Evolutionary conservation across 306 rosid species (phyloP).

Genomic region (Senna siamea): DNA sequence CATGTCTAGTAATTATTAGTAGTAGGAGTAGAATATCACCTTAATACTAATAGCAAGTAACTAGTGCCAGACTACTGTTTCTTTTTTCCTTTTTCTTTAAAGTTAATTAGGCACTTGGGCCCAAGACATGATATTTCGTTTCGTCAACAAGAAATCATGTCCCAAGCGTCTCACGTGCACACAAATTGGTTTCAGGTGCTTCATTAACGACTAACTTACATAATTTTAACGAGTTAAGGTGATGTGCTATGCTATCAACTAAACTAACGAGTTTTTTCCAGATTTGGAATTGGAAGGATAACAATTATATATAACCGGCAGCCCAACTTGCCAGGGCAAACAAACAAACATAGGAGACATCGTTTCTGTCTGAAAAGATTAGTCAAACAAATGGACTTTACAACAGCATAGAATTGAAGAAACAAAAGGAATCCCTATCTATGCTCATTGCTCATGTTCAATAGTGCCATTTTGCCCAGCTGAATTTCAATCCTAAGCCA

Average conservation of each 20-base stretch:
- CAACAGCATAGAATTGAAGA: background rate
- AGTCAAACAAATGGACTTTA: background rate
- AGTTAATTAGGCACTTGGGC: no score
- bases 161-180: background rate
- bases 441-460: background rate
- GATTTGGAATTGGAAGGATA: no score
- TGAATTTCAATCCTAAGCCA: background rate
- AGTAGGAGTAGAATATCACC: no score
- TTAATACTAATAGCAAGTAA: no score
- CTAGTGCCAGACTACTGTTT: no score
- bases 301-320: no score
- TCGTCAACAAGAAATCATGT: no score
- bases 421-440: background rate
- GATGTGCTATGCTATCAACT: background rate
- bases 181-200: background rate
- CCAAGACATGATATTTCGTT: no score
- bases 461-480: background rate
- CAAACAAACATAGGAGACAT: background rate
- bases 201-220: no score
- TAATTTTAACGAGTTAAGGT: no score
- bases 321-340: no score
- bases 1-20: background rate
- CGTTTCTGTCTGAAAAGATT: background rate
- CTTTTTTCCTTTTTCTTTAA: no score
- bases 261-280: background rate